Evolutionary conservation across 352 stramenopile genomes (phyloP).

Genomic region (Phytophthora megakarya): DNA sequence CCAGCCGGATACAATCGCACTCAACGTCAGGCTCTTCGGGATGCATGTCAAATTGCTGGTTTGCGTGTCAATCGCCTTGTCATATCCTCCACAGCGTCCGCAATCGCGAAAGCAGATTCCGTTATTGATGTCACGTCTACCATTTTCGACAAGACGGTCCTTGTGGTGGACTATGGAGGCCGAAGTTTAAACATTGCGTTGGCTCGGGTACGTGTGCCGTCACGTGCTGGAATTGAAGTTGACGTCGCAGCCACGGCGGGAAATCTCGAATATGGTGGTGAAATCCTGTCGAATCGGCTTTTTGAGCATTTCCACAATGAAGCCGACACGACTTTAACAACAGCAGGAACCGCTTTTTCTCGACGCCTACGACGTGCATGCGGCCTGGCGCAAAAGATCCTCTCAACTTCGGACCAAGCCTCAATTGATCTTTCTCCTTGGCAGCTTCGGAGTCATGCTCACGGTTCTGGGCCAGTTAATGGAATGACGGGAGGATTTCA

Average conservation of each 20-base stretch:
- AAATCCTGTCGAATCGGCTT: constrained; percentile 24
- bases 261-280: constrained; percentile 24
- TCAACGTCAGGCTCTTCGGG: constrained; percentile 44
- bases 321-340: not conserved
- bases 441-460: constrained; percentile 14
- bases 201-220: constrained; percentile 7
- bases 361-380: constrained; percentile 40
- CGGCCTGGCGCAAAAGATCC: constrained; percentile 49
- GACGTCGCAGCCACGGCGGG: constrained; percentile 18
- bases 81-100: constrained; percentile 43
- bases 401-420: constrained; percentile 39
- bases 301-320: constrained; percentile 27
- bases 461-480: not conserved
- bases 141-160: constrained; percentile 31
- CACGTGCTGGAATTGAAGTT: constrained; percentile 29
- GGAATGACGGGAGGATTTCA: constrained; percentile 13
- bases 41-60: constrained; percentile 46
- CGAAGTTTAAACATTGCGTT: constrained; percentile 41
- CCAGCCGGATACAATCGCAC: constrained; percentile 51
- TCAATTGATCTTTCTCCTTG: constrained; percentile 41
- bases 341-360: constrained; percentile 8
- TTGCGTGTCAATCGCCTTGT: constrained; percentile 36
- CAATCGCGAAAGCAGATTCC: constrained; percentile 20
- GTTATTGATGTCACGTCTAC: not conserved
- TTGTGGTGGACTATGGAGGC: constrained; percentile 44